A percentile compares a stretch with the other conserved stretches of the same genome.
These are phyloP conservation scores for Colletotrichum theobromicola DNA, from an alignment of 2,329 filamentous ascomycete genomes.

Conservation along the genomic window DNA sequence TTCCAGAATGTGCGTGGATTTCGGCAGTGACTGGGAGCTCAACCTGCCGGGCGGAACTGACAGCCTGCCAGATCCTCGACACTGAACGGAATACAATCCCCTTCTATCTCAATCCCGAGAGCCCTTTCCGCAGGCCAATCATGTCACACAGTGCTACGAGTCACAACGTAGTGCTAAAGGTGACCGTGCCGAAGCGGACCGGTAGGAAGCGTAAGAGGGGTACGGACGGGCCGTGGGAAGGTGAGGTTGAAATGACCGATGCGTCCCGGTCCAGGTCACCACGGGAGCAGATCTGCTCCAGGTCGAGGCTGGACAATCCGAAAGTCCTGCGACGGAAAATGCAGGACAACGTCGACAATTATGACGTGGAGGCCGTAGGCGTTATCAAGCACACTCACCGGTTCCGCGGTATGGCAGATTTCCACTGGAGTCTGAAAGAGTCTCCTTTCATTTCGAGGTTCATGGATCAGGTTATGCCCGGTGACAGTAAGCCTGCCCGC, in stretches of 20 bases:
- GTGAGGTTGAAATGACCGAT: conserved; percentile 40
- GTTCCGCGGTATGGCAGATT: conserved; percentile 85
- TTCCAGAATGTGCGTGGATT: conserved; percentile 40
- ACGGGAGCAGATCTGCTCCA: conserved; percentile 41
- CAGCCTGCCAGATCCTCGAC: conserved; percentile 46
- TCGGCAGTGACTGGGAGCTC: neutral
- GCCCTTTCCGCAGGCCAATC: conserved; percentile 79
- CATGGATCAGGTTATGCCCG: conserved; percentile 71
- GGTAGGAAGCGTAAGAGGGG: conserved; percentile 86
- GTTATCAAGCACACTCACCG: conserved; percentile 81
- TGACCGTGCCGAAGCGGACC: conserved; percentile 86
- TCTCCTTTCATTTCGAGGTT: conserved; percentile 76
- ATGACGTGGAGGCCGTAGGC: conserved; percentile 74
- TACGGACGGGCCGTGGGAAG: conserved; percentile 68
- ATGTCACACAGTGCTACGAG: conserved; percentile 77
- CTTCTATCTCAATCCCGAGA: conserved; percentile 80
- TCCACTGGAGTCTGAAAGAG: conserved; percentile 76
- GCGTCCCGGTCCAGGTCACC: neutral
- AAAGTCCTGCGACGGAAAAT: conserved; percentile 65
- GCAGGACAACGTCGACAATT: conserved; percentile 71
- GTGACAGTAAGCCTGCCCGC: conserved; percentile 60
- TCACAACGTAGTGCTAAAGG: conserved; percentile 84
- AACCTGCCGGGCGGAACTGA: neutral
- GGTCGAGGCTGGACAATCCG: conserved; percentile 57
- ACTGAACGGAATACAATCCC: conserved; percentile 60